These are phyloP conservation scores for Claviceps fusiformis DNA, from an alignment of 2,329 filamentous ascomycete species.

Conservation along the genomic window DNA sequence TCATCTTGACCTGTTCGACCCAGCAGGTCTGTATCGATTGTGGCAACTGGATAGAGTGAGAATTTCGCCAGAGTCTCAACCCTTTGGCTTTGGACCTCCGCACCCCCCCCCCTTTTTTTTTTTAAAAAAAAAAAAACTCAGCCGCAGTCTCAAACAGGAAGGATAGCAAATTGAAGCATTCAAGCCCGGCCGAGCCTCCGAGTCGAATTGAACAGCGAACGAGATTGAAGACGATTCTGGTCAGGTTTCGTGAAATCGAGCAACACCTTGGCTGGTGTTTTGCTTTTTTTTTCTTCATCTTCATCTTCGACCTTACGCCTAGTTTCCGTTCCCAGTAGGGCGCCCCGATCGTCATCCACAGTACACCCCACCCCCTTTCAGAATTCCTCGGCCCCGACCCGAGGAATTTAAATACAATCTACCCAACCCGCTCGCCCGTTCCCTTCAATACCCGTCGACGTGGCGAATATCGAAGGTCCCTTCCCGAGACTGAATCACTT, in stretches of 20 bases:
- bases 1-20: constrained; percentile 29
- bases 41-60: constrained; percentile 20
- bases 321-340: constrained; percentile 4
- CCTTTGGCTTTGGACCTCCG: constrained; percentile 3
- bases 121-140: too few species aligned
- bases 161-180: constrained; percentile 15
- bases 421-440: constrained; percentile 16
- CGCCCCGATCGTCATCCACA: constrained; percentile 9
- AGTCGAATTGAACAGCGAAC: constrained; percentile 2
- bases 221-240: constrained; percentile 10
- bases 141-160: constrained; percentile 14
- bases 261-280: constrained; percentile 28
- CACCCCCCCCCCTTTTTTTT: constrained; percentile 1
- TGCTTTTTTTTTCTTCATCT: constrained; percentile 10
- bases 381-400: constrained; percentile 30
- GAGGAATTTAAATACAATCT: constrained; percentile 26
- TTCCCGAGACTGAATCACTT: constrained; percentile 20
- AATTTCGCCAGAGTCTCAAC: constrained; percentile 15
- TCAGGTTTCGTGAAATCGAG: constrained; percentile 10
- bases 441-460: constrained; percentile 12
- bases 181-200: constrained; percentile 10
- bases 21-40: constrained; percentile 21
- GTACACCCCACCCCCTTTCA: constrained; percentile 8
- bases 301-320: neutral
- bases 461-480: constrained; percentile 14